Base-by-base conservation (phyloP, 345 rosid genomes). In the Lepidium didymum region DNA sequence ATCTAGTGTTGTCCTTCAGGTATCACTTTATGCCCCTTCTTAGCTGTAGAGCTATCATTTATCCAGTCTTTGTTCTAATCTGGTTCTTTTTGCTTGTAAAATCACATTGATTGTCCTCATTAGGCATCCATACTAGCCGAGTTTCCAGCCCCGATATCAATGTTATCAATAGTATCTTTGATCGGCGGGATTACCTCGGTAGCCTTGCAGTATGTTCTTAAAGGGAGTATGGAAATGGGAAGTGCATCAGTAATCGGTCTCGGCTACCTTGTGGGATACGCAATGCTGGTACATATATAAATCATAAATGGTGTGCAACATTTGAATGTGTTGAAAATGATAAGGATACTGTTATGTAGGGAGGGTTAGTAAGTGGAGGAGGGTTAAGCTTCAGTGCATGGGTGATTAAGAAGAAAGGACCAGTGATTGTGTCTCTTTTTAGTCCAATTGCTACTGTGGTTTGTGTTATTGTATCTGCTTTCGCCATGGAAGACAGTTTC, bases 341-440 rank as follows among this genome's bases (percentile, higher is more conserved):
- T 16, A 34, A 63, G 46, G 15, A 8, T 9, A 36, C 0, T 36
- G 2, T 55, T 58, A 42, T 76, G 50, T 41, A 89, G 97, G 88
- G 75, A 65, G 99, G 98, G 15, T 53, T 73, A 0, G 77, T 84
- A n/a, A 44, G 78, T 11, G 98, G 96, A 67, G 86, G 78, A 46
- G 79, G 82, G 59, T 59, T 82, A 18, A 88, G 96, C 80, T 95
- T 95, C 81, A 89, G 75, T 52, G 94, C 87, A 68, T 95, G 96
- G 97, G 97, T 90, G 53, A 80, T 89, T 73, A 86, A 82, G 85
- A 87, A 76, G 73, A 83, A 84, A 61, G 99, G 99, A 37, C 96
- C 96, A 2, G 96, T 95, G 58, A 61, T 87, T 9, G 94, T 82
- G 23, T 85, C 99, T 51, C 75, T 91, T 82, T 95, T 95, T 67